These are phyloP conservation scores for Colletotrichum sp. DNA, from an alignment of 2,329 filamentous ascomycete genomes.

Conservation along the genomic window DNA sequence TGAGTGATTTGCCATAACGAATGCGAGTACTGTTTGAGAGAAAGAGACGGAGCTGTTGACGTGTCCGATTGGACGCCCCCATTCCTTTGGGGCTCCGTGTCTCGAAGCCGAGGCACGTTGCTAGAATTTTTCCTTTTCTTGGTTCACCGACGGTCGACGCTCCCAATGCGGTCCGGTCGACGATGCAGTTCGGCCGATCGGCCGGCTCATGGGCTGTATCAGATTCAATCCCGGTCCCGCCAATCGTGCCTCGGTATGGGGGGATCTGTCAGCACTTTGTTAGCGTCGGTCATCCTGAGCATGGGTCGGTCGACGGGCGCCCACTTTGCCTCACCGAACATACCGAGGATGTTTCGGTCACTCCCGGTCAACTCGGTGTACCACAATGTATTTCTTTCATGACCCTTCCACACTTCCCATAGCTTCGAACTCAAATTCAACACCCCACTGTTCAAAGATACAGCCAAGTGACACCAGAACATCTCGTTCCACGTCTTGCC, in stretches of 20 bases:
- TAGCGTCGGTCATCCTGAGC: neutral
- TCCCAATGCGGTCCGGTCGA: conserved; percentile 1
- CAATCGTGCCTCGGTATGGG: neutral
- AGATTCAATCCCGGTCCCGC: neutral
- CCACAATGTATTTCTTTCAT: neutral
- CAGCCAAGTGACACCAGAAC: neutral
- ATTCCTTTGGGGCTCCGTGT: neutral
- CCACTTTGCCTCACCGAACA: neutral
- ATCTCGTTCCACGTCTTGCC: neutral
- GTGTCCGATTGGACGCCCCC: neutral
- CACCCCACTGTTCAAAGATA: neutral
- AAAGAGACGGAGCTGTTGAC: neutral
- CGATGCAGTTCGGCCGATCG: neutral
- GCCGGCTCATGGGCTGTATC: neutral
- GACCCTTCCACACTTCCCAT: neutral
- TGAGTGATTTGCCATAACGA: neutral
- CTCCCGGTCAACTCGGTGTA: neutral
- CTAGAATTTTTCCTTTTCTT: neutral
- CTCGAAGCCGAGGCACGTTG: neutral
- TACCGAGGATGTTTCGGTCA: neutral
- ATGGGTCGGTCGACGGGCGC: neutral
- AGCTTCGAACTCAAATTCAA: neutral
- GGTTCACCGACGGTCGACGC: neutral
- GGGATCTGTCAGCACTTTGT: neutral
- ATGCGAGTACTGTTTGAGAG: neutral